Base-by-base conservation (phyloP, 768 basidiomycete species). In the Suillus cothurnatus region DNA sequence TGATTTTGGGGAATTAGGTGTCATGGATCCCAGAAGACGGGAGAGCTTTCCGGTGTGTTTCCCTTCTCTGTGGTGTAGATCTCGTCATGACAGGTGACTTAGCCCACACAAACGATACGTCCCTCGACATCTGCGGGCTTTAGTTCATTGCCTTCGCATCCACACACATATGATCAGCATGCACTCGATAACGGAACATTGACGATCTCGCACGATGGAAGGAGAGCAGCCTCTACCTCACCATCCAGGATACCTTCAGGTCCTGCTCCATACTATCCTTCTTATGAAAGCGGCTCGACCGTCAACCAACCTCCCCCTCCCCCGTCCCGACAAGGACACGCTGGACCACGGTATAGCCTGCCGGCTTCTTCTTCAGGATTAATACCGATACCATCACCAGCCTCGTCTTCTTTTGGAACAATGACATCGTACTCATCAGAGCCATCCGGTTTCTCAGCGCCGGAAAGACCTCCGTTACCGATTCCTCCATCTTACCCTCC, bases 331-430 rank as follows among this genome's bases (percentile, higher is more conserved):
- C 57, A 58, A 58, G 38, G 74, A 28, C 74, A 75, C 47, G 81
- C 82, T 68, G 86, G 85, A 39, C 86, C 90, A 15, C 82, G 91
- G 61, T 87, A 89, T 68, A 92, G 88, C 69, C 78, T 91, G 65
- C 89, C 90, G 23, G 71, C 84, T 1, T 77, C 86, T 8, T 87
- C 90, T 0, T 90, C 91, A 14, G 90, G 91, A 15, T 93, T 92
- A 70, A 78, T 85, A 61, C 87, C 90, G 45, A 71, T 89, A 53
- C 72, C 81, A 32, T 81, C 62, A 61, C 70, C 77, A n/a, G 63
- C 76, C 45, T 71, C 81, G 15, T 75, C 82, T 7, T 73, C 77
- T 58, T 83, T 82, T 68, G 69, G 69, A 17, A 64, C 77, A 23
- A 63, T 79, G 60, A 65, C 79, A 26, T 73, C 81, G 14, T 80